Conservation (phyloP, 176 grass and related monocot genomes). For the Zea mays region DNA sequence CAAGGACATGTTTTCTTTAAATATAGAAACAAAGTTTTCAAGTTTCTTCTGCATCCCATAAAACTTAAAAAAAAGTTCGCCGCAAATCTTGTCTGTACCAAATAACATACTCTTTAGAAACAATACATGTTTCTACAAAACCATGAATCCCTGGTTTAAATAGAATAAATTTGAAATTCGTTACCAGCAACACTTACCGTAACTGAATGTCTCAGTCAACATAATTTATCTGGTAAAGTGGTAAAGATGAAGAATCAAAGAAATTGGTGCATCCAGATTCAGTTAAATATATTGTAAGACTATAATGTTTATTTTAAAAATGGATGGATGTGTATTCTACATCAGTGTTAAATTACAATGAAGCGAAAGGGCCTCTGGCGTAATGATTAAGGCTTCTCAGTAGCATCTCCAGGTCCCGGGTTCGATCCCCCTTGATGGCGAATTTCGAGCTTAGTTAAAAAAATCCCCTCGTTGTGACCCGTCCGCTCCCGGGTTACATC, state of each 20-base stretch:
- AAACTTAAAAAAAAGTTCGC: not conserved
- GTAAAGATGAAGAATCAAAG: constrained; percentile 24
- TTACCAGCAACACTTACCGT: not conserved
- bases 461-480: too few relatives aligned
- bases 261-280: constrained; percentile 18
- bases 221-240: not conserved
- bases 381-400: too few relatives aligned
- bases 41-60: not conserved
- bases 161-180: not conserved
- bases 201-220: not conserved
- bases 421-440: too few relatives aligned
- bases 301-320: not conserved
- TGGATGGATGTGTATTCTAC: not conserved
- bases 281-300: not conserved
- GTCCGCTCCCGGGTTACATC: too few relatives aligned
- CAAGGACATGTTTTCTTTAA: not conserved
- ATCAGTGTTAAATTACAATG: not conserved
- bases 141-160: not conserved
- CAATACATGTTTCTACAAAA: not conserved
- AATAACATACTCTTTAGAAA: not conserved
- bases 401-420: too few relatives aligned
- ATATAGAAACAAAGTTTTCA: not conserved
- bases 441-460: too few relatives aligned
- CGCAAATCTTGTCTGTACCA: not conserved
- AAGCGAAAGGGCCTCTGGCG: not conserved